Evolutionary conservation across 345 rosid species (phyloP).

Genomic region (Linum trigynum): DNA sequence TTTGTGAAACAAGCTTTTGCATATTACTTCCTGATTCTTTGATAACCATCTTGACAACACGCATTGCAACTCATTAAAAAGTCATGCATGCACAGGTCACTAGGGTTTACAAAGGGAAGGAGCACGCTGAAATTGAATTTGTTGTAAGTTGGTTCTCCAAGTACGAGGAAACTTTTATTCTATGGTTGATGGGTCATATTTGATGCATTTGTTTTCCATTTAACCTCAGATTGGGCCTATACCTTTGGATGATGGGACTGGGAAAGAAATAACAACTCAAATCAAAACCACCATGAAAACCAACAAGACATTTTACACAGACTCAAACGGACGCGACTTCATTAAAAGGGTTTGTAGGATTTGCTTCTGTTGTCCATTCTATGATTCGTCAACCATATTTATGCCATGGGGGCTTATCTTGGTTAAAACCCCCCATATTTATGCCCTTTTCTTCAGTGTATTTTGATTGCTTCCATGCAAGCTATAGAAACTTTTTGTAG

Average conservation of each 20-base stretch:
- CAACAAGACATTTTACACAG: conserved; percentile 63
- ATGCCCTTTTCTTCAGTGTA: conserved; percentile 1
- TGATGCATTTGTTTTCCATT: not conserved
- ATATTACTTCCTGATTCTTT: not conserved
- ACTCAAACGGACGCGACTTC: conserved; percentile 80
- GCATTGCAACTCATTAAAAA: not conserved
- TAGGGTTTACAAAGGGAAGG: conserved; percentile 73
- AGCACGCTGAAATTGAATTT: conserved; percentile 93
- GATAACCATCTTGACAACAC: not conserved
- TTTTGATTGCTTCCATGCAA: conserved; percentile 9
- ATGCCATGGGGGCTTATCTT: conserved; percentile 3
- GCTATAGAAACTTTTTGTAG: not conserved
- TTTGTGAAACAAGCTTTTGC: not conserved
- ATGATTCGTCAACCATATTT: not conserved
- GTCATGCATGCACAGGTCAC: conserved; percentile 51
- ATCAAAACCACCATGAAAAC: conserved; percentile 46
- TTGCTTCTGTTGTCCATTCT: not conserved
- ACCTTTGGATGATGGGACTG: conserved; percentile 59
- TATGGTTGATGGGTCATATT: not conserved
- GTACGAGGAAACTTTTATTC: not conserved
- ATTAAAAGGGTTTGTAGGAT: conserved; percentile 48
- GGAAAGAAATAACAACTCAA: conserved; percentile 67
- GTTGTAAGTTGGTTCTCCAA: conserved; percentile 35
- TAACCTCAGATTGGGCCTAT: conserved; percentile 52
- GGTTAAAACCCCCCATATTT: not conserved